Evolutionary conservation across 371 early-diverging fungal species (phyloP).

Genomic region (Apophysomyces ossiformis): DNA sequence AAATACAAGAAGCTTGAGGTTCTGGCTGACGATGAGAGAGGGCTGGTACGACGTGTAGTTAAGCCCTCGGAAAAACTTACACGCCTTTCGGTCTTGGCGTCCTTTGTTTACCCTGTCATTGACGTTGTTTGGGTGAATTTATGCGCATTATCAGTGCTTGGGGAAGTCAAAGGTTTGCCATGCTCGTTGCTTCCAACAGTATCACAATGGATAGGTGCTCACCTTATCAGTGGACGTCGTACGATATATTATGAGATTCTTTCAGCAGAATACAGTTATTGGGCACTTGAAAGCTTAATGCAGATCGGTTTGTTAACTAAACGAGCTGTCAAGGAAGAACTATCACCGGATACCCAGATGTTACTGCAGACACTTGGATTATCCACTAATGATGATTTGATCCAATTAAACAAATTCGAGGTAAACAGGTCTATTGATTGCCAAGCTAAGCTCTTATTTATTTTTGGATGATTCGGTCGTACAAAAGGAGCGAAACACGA

Average conservation of each 20-base stretch:
- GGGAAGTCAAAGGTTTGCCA: conserved; percentile 29
- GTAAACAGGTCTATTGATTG: not conserved
- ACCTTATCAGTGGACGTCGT: conserved; percentile 41
- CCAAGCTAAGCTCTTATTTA: not conserved
- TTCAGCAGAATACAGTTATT: conserved; percentile 33
- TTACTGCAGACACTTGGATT: conserved; percentile 34
- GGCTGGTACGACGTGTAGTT: conserved; percentile 18
- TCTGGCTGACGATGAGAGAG: conserved; percentile 29
- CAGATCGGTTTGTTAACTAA: conserved; percentile 22
- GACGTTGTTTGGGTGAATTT: conserved; percentile 39
- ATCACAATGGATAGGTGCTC: conserved; percentile 43
- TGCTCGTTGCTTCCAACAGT: conserved; percentile 28
- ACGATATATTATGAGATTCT: conserved; percentile 42
- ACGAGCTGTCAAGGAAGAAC: conserved; percentile 24
- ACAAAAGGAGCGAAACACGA: conserved; percentile 4
- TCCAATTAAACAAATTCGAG: conserved; percentile 8
- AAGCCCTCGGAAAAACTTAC: not conserved
- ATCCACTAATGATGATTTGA: conserved; percentile 31
- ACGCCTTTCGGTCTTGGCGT: conserved; percentile 32
- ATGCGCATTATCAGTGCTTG: conserved; percentile 32
- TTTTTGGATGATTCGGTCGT: not conserved
- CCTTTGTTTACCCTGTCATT: conserved; percentile 36
- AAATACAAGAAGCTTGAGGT: conserved; percentile 36
- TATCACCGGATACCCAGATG: conserved; percentile 40
- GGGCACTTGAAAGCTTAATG: conserved; percentile 23